phyloP scores from a whole-genome alignment of 352 stramenopile genomes.

The Phytopythium sindhum region DNA sequence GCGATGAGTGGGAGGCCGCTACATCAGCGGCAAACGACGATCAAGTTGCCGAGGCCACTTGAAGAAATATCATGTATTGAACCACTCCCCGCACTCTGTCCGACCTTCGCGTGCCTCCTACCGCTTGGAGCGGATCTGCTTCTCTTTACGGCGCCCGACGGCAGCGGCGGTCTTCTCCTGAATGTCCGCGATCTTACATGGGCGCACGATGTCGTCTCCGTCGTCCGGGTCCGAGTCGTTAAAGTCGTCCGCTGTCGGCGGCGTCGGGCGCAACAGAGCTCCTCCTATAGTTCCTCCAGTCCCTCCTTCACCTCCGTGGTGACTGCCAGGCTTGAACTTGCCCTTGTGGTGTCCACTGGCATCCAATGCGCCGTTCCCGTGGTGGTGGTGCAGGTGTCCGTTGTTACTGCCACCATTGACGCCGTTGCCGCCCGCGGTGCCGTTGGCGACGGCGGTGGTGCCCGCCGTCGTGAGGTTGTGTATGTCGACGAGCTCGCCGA shows the following conservation, averaged over 20 bases:
- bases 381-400: conserved; percentile 3
- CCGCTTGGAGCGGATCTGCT: conserved; percentile 47
- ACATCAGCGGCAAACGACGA: too few species aligned
- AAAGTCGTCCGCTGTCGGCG: conserved; percentile 68
- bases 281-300: conserved; percentile 8
- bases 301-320: conserved; percentile 3
- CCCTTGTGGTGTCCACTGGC: conserved; percentile 24
- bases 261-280: conserved; percentile 41
- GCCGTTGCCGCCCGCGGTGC: neutral
- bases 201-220: conserved; percentile 52
- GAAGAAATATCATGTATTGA: neutral
- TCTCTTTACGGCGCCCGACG: conserved; percentile 66
- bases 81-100: too few species aligned
- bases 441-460: conserved; percentile 14
- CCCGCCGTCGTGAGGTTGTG: conserved; percentile 79
- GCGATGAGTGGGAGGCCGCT: too few species aligned
- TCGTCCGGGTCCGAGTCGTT: conserved; percentile 74
- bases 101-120: conserved; percentile 8
- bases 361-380: neutral
- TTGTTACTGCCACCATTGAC: conserved; percentile 8
- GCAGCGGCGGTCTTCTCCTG: conserved; percentile 71
- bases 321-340: conserved; percentile 21
- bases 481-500: conserved; percentile 83
- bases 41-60: neutral
- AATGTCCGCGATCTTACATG: conserved; percentile 76